Conservation (phyloP, 805 yeast genomes). For the Cyberlindnera mycetangii region DNA sequence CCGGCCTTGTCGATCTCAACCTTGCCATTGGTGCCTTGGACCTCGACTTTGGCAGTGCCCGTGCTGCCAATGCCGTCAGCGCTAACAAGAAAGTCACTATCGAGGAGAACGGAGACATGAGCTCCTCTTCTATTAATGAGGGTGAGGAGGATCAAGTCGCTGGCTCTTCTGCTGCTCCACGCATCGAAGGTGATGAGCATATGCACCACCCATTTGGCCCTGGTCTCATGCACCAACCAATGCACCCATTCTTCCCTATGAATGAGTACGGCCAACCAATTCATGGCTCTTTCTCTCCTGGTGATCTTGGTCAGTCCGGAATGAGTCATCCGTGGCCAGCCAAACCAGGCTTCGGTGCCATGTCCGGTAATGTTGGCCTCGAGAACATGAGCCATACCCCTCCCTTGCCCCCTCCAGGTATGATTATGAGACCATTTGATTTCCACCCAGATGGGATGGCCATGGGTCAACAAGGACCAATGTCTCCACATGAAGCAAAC, state of each 20-base stretch:
- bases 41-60: conserved; percentile 21
- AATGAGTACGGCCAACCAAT: conserved; percentile 30
- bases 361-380: conserved; percentile 10
- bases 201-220: conserved; percentile 16
- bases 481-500: conserved; percentile 13
- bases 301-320: conserved; percentile 18
- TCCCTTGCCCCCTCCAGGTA: conserved; percentile 27
- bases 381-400: conserved; percentile 23
- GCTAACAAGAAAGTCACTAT: conserved; percentile 1
- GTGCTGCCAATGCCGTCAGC: not conserved
- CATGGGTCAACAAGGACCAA: conserved; percentile 14
- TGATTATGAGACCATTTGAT: conserved; percentile 28
- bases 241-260: conserved; percentile 28
- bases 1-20: conserved; percentile 25
- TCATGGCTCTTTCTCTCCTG: conserved; percentile 21
- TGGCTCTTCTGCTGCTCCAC: not conserved
- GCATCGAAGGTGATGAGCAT: conserved; percentile 4
- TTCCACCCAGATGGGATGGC: conserved; percentile 26
- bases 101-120: conserved; percentile 6
- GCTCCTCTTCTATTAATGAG: conserved; percentile 9
- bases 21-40: conserved; percentile 28
- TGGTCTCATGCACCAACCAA: conserved; percentile 23
- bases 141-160: conserved; percentile 9
- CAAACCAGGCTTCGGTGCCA: conserved; percentile 23
- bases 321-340: conserved; percentile 24